Percentiles rank a stretch among this genome's conserved stretches.
phyloP scores from a whole-genome alignment of 352 stramenopile genomes.

The Globisporangium rhizosaccharum region DNA sequence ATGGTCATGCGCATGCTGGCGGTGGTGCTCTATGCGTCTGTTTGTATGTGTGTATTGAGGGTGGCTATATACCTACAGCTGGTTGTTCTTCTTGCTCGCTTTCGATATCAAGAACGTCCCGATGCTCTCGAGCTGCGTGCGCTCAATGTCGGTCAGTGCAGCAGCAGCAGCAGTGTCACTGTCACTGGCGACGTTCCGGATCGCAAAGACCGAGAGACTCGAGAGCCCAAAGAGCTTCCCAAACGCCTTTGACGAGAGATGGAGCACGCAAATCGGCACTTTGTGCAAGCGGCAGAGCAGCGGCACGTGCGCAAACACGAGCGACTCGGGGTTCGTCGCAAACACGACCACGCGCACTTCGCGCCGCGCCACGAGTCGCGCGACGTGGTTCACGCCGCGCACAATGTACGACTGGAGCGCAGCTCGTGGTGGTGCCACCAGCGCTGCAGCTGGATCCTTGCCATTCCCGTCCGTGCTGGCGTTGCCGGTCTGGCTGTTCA shows the following conservation, averaged over 20 bases:
- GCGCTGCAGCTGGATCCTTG: not conserved
- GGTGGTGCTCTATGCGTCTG: no score
- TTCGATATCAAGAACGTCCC: constrained; percentile 55
- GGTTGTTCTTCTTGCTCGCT: constrained; percentile 43
- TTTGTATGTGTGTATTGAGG: no score
- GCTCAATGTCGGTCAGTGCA: constrained; percentile 9
- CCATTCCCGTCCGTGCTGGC: not conserved
- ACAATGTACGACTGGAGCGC: constrained; percentile 26
- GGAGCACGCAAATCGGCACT: constrained; percentile 66
- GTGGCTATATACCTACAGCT: constrained; percentile 1
- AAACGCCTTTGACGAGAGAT: constrained; percentile 63
- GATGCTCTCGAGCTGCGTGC: constrained; percentile 51
- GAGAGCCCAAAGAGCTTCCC: constrained; percentile 51
- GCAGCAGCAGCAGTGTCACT: not conserved
- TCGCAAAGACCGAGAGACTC: constrained; percentile 46
- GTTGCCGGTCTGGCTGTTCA: not conserved
- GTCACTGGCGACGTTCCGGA: constrained; percentile 19
- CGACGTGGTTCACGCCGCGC: constrained; percentile 56
- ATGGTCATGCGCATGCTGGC: not conserved
- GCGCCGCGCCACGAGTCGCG: constrained; percentile 27
- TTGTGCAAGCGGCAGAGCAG: constrained; percentile 60
- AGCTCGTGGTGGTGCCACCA: constrained; percentile 3
- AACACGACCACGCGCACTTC: constrained; percentile 63
- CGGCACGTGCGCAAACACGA: constrained; percentile 56
- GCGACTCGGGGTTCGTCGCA: constrained; percentile 52